Percentiles rank a stretch among this genome's conserved stretches.
Evolutionary conservation across 495 filamentous ascomycete species (phyloP).

Genomic region (Recurvomyces mirabilis): DNA sequence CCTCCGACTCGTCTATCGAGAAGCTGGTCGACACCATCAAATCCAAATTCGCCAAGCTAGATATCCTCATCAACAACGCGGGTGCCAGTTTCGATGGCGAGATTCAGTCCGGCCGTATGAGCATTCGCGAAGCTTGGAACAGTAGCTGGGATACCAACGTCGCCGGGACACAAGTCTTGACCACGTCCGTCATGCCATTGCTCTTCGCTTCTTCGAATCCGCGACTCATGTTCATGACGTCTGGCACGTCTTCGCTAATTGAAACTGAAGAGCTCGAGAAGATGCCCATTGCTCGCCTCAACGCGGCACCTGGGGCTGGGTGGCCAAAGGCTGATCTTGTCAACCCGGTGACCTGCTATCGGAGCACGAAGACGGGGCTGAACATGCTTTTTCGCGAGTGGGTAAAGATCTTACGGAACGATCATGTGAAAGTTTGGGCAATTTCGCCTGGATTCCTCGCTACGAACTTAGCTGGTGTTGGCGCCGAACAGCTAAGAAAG

Average conservation of each 20-base stretch:
- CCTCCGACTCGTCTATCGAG: slow-evolving; percentile 28
- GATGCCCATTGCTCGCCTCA: slow-evolving; percentile 24
- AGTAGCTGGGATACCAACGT: slow-evolving; percentile 41
- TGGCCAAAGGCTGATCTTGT: slow-evolving; percentile 34
- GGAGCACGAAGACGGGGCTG: slow-evolving; percentile 46
- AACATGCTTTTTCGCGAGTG: slow-evolving; percentile 59
- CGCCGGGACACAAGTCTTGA: slow-evolving; percentile 39
- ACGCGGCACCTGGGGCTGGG: slow-evolving; percentile 30
- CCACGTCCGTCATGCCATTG: slow-evolving; percentile 37
- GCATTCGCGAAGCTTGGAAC: slow-evolving; percentile 36
- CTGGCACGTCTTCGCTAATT: slow-evolving; percentile 37
- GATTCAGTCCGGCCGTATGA: slow-evolving; percentile 26
- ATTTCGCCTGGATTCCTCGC: slow-evolving; percentile 47
- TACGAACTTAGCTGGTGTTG: slow-evolving; percentile 37
- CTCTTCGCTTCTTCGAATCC: slow-evolving; percentile 38
- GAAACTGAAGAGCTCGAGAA: slow-evolving; percentile 28
- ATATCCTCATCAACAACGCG: slow-evolving; percentile 29
- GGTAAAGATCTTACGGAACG: slow-evolving; percentile 39
- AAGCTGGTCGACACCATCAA: slow-evolving; percentile 27
- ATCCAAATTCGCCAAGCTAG: slow-evolving; percentile 17
- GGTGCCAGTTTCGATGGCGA: slow-evolving; percentile 25
- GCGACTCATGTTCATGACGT: slow-evolving; percentile 38
- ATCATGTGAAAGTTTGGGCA: slow-evolving; percentile 50
- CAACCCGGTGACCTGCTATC: slow-evolving; percentile 33
- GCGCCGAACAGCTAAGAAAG: slow-evolving; percentile 26